Evolutionary conservation across 805 yeast genomes (phyloP).

Genomic region (Starmerella powellii): DNA sequence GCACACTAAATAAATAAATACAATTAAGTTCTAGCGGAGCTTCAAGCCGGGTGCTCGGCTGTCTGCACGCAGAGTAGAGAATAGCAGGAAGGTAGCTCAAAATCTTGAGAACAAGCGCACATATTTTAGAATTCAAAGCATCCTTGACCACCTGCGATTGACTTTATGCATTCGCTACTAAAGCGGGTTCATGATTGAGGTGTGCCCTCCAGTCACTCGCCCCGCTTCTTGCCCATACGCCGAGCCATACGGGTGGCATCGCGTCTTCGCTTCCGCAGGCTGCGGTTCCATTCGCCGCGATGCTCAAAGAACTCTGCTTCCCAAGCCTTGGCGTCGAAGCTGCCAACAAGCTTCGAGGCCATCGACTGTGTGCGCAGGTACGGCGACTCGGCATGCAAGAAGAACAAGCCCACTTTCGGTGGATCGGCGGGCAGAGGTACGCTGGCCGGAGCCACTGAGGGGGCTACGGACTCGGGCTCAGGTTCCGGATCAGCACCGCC

Average conservation of each 20-base stretch:
- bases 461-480: slow-evolving; percentile 25
- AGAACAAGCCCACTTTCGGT: slow-evolving; percentile 47
- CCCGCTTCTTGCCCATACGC: slow-evolving; percentile 15
- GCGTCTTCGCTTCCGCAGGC: slow-evolving; percentile 60
- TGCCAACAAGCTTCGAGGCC: slow-evolving; percentile 40
- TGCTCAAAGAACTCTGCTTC: slow-evolving; percentile 70
- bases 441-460: slow-evolving; percentile 23
- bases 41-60: too few species aligned
- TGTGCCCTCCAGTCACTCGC: too few species aligned
- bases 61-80: too few species aligned
- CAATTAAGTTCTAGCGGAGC: too few species aligned
- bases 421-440: too few species aligned
- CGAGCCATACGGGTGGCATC: slow-evolving; percentile 35
- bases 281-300: slow-evolving; percentile 69
- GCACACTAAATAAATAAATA: background rate
- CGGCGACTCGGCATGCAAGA: slow-evolving; percentile 75
- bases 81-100: too few species aligned
- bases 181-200: too few species aligned
- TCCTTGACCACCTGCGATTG: too few species aligned
- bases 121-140: too few species aligned
- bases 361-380: slow-evolving; percentile 78
- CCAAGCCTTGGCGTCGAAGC: slow-evolving; percentile 39
- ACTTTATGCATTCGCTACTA: too few species aligned
- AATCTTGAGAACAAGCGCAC: too few species aligned
- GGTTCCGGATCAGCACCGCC: slow-evolving; percentile 39